Evolutionary conservation across 2,329 filamentous ascomycete genomes (phyloP), one percentile per base, ranked within the genome.

Genomic region (Ploettnerulaceae sp.): DNA sequence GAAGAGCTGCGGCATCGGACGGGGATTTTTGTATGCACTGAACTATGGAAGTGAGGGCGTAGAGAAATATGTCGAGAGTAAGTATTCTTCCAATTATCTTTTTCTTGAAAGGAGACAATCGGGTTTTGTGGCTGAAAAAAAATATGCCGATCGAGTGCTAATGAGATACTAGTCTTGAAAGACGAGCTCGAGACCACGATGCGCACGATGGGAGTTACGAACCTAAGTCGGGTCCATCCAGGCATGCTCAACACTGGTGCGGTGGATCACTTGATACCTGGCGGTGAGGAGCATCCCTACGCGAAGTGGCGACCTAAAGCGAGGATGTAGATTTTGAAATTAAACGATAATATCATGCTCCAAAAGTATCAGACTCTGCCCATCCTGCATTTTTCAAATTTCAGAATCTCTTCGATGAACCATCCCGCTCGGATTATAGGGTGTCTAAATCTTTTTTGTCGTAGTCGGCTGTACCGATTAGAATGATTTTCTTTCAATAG

Each of bases 121-220:
- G n/a, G n/a, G n/a, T n/a, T n/a, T n/a, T n/a, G n/a, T n/a, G n/a
- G n/a, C n/a, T n/a, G n/a, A n/a, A n/a, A n/a, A n/a, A n/a, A n/a
- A n/a, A n/a, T n/a, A n/a, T n/a, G n/a, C n/a, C n/a, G n/a, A n/a
- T n/a, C n/a, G 5, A 29, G n/a, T 28, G 20, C 22, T 49, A 15
- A 49, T 53, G 24, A 52, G 15, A 17, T 9, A 32, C 33, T 24
- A 74, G 71, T 75, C 14, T 53, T 79, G 12, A 69, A 69, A 42
- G 81, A 84, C 49, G 81, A 86, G 60, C 62, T 85, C 3, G 74
- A 81, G 54, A 82, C 76, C 2, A 79, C 79, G 2, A 85, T 85
- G 81, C 73, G 75, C 20, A 71, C 84, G 61, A 75, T 81, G 47
- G 82, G 82, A 2, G 70, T 84, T 25, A 82, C 77, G 1, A 72